Conservation (phyloP, 2,329 filamentous ascomycete genomes). For the Torrubiella hemipterigena region DNA sequence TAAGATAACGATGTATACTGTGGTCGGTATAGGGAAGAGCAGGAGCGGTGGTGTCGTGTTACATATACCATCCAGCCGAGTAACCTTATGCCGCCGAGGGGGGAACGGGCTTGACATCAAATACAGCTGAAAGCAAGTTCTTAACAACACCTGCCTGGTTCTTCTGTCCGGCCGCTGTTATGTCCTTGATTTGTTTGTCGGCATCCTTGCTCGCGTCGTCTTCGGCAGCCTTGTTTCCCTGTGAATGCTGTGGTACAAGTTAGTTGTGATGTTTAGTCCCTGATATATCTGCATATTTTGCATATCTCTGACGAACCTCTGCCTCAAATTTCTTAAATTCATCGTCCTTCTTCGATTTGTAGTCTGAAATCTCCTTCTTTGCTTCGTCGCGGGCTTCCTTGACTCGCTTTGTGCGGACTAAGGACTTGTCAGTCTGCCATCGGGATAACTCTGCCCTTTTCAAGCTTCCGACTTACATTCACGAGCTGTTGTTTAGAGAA, state of each 20-base stretch:
- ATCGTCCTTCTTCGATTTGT: constrained; percentile 77
- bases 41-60: too few relatives aligned
- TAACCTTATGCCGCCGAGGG: constrained; percentile 17
- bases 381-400: constrained; percentile 94
- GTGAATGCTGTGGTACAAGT: constrained; percentile 60
- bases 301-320: constrained; percentile 27
- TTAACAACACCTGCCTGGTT: constrained; percentile 69
- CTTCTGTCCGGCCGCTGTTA: constrained; percentile 67
- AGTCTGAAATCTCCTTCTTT: constrained; percentile 94
- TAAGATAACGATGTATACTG: too few relatives aligned
- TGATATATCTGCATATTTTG: not conserved
- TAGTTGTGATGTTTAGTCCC: constrained; percentile 4
- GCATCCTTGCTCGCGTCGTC: constrained; percentile 68
- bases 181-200: constrained; percentile 72
- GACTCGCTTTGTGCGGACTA: constrained; percentile 80
- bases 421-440: too few relatives aligned
- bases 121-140: constrained; percentile 74
- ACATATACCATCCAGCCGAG: too few relatives aligned
- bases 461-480: constrained; percentile 88
- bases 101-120: constrained; percentile 64
- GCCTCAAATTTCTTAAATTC: constrained; percentile 94
- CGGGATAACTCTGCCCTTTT: too few relatives aligned
- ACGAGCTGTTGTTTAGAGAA: constrained; percentile 49
- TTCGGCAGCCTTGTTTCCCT: constrained; percentile 73
- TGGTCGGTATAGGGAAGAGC: too few relatives aligned